Evolutionary conservation across 2,329 filamentous ascomycete species (phyloP), one percentile per base, ranked within the genome.

Genomic region (Beauveria varroae): DNA sequence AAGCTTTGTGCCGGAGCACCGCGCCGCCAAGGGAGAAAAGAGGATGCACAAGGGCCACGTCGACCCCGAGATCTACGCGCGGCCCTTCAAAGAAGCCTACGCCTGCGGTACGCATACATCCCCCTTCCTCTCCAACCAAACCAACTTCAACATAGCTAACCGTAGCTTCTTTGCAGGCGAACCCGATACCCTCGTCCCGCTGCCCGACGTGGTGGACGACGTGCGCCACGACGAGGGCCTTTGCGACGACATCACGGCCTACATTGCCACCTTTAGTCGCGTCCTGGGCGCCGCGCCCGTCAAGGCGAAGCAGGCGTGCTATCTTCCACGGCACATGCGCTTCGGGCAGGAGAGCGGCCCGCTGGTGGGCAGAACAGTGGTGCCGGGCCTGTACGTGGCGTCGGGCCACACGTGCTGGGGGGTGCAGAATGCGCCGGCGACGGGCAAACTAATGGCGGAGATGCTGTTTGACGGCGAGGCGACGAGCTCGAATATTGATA

Each of bases 401-500:
- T 83, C 91, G 0, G 95, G 95, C 0, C 95, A 99, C 78, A 96
- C 92, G 1, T 98, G 93, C 76, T 99, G 95, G 95, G 95, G 95
- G 0, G 96, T 99, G 24, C 93, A 98, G 76, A 98, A 99, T 76
- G 91, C 87, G 0, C 93, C 93, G 1, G 95, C 83, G 1, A 98
- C 93, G 8, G 90, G 90, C 4, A 90, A 87, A 74, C 73, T 93
- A 44, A 88, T 95, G 78, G 88, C 88, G 43, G 89, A 93, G 73
- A 86, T 90, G 74, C 76, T 95, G 2, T 86, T 93, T 68, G 89
- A 93, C 60, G 90, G 89, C 0, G 74, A 77, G 63, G 83, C 87
- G 1, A 86, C 74, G 69, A 92, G 88, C 67, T 87, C 89, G 5
- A 80, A 86, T 64, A 80, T 92, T 34, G 77, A 77, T 1, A 82